A percentile compares a stretch with the other conserved stretches of the same genome.
phyloP scores from a whole-genome alignment of 371 early-diverging fungal genomes.

The Lichtheimia ornata region DNA sequence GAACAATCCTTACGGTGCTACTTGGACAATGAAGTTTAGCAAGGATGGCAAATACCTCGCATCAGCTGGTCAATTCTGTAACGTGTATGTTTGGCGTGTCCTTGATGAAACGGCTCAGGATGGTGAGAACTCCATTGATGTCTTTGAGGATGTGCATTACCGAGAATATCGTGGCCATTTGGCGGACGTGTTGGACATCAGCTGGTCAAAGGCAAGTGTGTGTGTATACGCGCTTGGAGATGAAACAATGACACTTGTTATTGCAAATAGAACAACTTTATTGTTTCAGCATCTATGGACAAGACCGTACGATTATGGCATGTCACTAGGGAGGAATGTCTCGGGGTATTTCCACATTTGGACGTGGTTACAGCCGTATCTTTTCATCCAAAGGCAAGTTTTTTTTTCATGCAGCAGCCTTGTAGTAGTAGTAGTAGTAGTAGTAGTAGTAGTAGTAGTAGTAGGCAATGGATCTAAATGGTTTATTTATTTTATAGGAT shows the following conservation, averaged over 20 bases:
- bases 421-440: background rate
- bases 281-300: slow-evolving; percentile 82
- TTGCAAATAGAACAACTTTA: slow-evolving; percentile 60
- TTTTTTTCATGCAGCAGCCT: background rate
- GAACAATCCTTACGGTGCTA: slow-evolving; percentile 22
- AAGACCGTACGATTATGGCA: slow-evolving; percentile 87
- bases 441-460: no score
- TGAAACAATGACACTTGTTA: background rate
- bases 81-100: slow-evolving; percentile 74
- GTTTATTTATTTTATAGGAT: slow-evolving; percentile 37
- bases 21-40: slow-evolving; percentile 69
- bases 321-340: slow-evolving; percentile 66
- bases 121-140: slow-evolving; percentile 36
- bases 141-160: slow-evolving; percentile 68
- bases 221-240: background rate
- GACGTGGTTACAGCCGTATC: slow-evolving; percentile 79
- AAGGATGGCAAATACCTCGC: slow-evolving; percentile 80
- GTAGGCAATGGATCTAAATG: background rate
- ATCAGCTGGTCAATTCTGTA: slow-evolving; percentile 72
- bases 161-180: slow-evolving; percentile 72
- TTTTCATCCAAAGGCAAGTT: slow-evolving; percentile 74
- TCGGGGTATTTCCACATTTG: slow-evolving; percentile 76
- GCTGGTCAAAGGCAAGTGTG: slow-evolving; percentile 74
- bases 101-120: slow-evolving; percentile 19
- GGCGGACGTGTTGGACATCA: slow-evolving; percentile 72